These are phyloP conservation scores for Myxozyma mucilagina DNA, from an alignment of 805 yeast species.

Conservation along the genomic window DNA sequence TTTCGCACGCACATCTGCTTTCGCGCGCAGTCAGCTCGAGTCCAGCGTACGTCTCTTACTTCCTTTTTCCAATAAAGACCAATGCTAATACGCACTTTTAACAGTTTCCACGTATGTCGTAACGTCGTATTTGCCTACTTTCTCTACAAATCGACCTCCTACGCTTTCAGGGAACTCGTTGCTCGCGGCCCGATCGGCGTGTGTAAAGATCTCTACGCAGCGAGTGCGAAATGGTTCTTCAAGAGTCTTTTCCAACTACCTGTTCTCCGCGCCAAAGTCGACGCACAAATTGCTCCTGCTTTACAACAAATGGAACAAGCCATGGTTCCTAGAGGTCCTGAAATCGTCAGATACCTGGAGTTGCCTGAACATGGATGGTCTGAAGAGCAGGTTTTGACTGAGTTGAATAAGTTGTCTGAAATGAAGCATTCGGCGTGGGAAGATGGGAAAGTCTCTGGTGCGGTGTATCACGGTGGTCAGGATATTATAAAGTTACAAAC, in stretches of 20 bases:
- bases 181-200: conserved; percentile 36
- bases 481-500: conserved; percentile 73
- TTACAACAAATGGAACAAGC: conserved; percentile 54
- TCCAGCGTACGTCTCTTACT: not conserved
- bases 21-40: not conserved
- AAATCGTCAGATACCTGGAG: conserved; percentile 34
- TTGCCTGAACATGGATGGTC: conserved; percentile 66
- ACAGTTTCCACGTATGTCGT: conserved; percentile 2
- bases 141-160: conserved; percentile 8
- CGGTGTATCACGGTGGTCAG: conserved; percentile 94
- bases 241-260: conserved; percentile 48
- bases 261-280: conserved; percentile 55
- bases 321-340: conserved; percentile 56
- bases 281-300: conserved; percentile 56
- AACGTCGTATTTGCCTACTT: conserved; percentile 10
- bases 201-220: conserved; percentile 4
- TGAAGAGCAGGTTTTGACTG: conserved; percentile 48
- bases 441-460: conserved; percentile 86
- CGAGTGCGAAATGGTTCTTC: conserved; percentile 27
- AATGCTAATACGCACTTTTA: not conserved
- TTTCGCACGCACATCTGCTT: not conserved
- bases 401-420: conserved; percentile 48
- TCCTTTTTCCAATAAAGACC: not conserved
- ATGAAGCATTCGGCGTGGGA: conserved; percentile 78
- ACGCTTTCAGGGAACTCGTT: conserved; percentile 19